Evolutionary conservation across 352 stramenopile genomes (phyloP), one percentile per base, ranked within the genome.

Genomic region (Peronospora farinosa): DNA sequence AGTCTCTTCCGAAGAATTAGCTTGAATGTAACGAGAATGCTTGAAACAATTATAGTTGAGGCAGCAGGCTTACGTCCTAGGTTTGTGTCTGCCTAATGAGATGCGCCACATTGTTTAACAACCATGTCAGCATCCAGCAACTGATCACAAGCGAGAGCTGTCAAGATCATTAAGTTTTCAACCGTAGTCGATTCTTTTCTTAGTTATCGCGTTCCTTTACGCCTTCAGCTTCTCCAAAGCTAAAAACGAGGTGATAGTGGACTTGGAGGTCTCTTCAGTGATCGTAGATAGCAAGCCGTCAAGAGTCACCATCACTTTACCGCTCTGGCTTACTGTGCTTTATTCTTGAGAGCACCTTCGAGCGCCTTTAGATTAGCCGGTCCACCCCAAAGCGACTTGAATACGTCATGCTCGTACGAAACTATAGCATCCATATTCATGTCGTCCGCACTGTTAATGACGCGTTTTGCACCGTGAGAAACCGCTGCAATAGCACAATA

Each of bases 331-430:
- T 40, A 62, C 23, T 50, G 64, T 15, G 43, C 49, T 23, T 70
- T 72, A 12, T 61, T 67, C 57, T 69, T 72, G 3, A 85, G 39
- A 39, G 69, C 63, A 32, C 50, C 55, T 40, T 84, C 67, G 3
- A 92, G 60, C 0, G 80, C 80, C n/a, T 73, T 58, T 8, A 88
- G 54, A 48, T 92, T 92, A 12, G 74, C 67, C n/a, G 78, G 76
- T 7, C 80, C 80, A 13, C 78, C 80, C 80, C 80, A 92, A 12
- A 92, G 60, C 9, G 65, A 69, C 30, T 65, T 73, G 51, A 92
- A 92, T 4, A 88, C 63, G 11, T 65, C 56, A 21, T 84, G 76
- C 40, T 92, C 80, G 32, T 72, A 78, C 17, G 62, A 72, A 13
- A 86, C 58, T 19, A 87, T 59, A 23, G 73, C 65, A 38, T 86